Conservation (phyloP, 441 rosid genomes). For the Viola pubescens region DNA sequence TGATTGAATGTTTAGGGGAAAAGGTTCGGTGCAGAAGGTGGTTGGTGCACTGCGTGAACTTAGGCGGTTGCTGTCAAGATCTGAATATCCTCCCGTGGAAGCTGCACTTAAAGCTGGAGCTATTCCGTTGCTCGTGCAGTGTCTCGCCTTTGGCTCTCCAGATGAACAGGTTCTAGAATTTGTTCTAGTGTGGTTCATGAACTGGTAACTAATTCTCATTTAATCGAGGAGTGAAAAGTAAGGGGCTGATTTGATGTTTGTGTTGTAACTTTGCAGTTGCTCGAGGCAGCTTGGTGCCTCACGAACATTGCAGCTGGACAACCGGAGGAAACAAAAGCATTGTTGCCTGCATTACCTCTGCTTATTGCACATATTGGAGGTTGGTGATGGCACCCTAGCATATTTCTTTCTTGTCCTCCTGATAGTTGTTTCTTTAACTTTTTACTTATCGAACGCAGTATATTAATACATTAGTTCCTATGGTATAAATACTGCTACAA, state of each 20-base stretch:
- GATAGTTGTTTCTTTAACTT: too few species aligned
- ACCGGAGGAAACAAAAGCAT: constrained; percentile 82
- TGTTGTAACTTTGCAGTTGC: constrained; percentile 49
- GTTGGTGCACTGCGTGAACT: constrained; percentile 75
- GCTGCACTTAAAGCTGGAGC: constrained; percentile 78
- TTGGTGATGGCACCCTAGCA: constrained; percentile 19
- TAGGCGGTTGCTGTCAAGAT: constrained; percentile 73
- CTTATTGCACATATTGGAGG: constrained; percentile 95
- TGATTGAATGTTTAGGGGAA: constrained; percentile 43
- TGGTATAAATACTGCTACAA: too few species aligned
- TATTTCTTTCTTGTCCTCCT: too few species aligned
- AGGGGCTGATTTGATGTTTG: constrained; percentile 7
- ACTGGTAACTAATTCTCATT: background rate
- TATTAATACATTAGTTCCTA: too few species aligned
- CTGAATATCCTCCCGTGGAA: constrained; percentile 79
- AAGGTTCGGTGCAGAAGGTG: constrained; percentile 78
- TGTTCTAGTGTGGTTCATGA: background rate
- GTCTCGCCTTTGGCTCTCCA: constrained; percentile 83
- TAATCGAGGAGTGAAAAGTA: background rate
- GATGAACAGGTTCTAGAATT: constrained; percentile 63
- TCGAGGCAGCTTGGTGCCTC: constrained; percentile 96
- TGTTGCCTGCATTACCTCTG: constrained; percentile 82
- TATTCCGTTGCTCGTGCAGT: constrained; percentile 68
- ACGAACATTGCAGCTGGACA: constrained; percentile 95
- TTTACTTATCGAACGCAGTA: too few species aligned